Evolutionary conservation across 1,284 basidiomycete species (phyloP), one percentile per base, ranked within the genome.

Genomic region (Pascua sp.): DNA sequence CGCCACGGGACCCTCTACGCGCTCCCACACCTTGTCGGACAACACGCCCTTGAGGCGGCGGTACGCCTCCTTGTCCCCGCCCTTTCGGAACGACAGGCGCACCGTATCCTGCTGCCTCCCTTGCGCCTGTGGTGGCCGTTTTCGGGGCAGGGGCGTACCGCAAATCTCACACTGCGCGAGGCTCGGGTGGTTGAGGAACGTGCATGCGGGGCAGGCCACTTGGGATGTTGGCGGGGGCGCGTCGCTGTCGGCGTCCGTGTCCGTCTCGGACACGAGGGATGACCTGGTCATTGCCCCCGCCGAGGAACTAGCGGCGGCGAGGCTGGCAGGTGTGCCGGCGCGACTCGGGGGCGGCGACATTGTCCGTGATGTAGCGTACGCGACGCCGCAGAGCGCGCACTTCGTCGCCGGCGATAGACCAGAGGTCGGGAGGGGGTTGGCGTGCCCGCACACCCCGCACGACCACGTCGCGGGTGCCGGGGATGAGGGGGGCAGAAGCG

Each of bases 11-110:
- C 46, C 52, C 7, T 18, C 48, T 4, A 54, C 57, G 1, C 60
- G 44, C 48, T 77, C 86, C 94, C 95, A 98, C 38, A 84, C 84
- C 73, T 88, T 92, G 16, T 83, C 81, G 60, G 85, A 83, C 53
- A 98, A 75, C 38, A 87, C 85, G 15, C 85, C 81, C 74, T 90
- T 92, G 47, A 98, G 79, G 8, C 84, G 81, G 16, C 83, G 80
- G 74, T 98, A 98, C 65, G 93, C 90, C 0, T 83, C 70, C 72
- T 89, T 89, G 69, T 90, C 92, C 0, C 94, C 94, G 7, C 93
- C 92, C 70, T 86, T 89, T 40, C 95, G 82, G 75, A 98, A 98
- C 73, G 89, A 92, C 43, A 98, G 72, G 59, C 79, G 70, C 5
- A 78, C 70, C 16, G 70, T 59, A 32, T 87, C 87, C 49, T 11